Evolutionary conservation across 805 yeast genomes (phyloP), one percentile per base, ranked within the genome.

Genomic region (Monosporozyma aquatica): DNA sequence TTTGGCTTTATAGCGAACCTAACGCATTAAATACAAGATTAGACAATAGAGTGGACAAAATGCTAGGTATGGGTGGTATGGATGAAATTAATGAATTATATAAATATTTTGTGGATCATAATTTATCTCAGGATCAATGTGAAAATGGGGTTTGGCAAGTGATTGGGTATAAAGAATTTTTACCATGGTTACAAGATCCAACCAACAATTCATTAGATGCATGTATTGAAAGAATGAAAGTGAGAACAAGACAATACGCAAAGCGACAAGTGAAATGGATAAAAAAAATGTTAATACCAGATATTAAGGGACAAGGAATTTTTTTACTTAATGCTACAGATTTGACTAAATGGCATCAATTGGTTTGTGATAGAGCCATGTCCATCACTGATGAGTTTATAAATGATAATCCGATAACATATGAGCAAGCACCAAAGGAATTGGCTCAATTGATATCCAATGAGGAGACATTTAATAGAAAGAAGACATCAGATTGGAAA

Each of bases 191-290:
- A 24, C 48, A 53, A 25, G 34, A 57, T 6, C 58, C 52, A 0
- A 44, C 48, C 0, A 48, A 47, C 5, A 51, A 53, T 5, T 46
- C 52, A 13, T 71, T 72, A 41, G 56, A 56, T 4, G 66, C 63
- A 3, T 77, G 90, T 8, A 65, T 80, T 3, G 82, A 76, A 10
- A 69, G 76, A 26, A 92, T 92, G 97, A 89, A 90, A 57, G 64
- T 76, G 0, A 69, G 82, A 33, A 92, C 98, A 0, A 65, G 95
- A 42, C 83, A 81, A 54, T 92, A 92, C 61, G 95, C 97, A 1
- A 80, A 79, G 47, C 74, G 74, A 47, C 98, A 92, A 58, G 78
- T 87, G 10, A 87, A 87, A 58, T 92, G 97, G 97, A 87, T 92
- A 47, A 71, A 73, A 38, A 84, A 82, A 50, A 68, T 78, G 45